phyloP scores from a whole-genome alignment of 106 monocot species.

The Amphibolis antarctica region DNA sequence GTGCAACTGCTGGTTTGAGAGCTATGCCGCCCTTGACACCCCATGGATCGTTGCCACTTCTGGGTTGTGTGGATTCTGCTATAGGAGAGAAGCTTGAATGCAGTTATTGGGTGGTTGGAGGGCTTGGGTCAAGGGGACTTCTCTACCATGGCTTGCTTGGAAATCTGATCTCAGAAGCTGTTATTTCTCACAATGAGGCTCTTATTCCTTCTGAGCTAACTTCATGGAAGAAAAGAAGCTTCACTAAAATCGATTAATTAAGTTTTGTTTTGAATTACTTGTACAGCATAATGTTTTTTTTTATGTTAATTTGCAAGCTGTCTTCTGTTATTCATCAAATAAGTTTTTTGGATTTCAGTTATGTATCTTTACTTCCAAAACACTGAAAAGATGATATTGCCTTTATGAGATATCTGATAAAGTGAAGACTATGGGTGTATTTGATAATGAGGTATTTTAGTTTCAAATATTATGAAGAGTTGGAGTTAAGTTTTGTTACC shows the following conservation, averaged over 20 bases:
- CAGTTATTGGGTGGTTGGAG: slow-evolving; percentile 65
- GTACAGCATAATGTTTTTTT: too few species aligned
- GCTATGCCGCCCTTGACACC: slow-evolving; percentile 87
- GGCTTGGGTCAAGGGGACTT: slow-evolving; percentile 83
- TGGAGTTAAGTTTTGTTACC: too few species aligned
- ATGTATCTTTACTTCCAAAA: too few species aligned
- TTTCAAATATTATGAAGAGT: too few species aligned
- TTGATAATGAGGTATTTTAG: too few species aligned
- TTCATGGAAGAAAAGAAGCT: slow-evolving; percentile 47
- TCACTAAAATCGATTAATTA: neutral
- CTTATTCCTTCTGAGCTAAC: slow-evolving; percentile 63
- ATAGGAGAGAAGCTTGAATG: slow-evolving; percentile 17
- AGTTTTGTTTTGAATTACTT: neutral
- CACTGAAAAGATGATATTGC: too few species aligned
- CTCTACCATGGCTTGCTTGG: slow-evolving; percentile 86
- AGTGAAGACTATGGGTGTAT: too few species aligned
- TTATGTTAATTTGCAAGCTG: too few species aligned
- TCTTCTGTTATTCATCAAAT: too few species aligned
- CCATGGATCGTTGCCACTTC: slow-evolving; percentile 67
- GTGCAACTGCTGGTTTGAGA: slow-evolving; percentile 67
- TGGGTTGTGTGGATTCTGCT: slow-evolving; percentile 53
- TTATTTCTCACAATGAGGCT: slow-evolving; percentile 48
- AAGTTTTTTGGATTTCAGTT: too few species aligned
- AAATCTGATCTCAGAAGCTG: slow-evolving; percentile 66
- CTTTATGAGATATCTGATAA: too few species aligned